Percentiles rank a stretch among this genome's conserved stretches.
phyloP scores from a whole-genome alignment of 768 basidiomycete genomes.

The Austroboletus festivus region DNA sequence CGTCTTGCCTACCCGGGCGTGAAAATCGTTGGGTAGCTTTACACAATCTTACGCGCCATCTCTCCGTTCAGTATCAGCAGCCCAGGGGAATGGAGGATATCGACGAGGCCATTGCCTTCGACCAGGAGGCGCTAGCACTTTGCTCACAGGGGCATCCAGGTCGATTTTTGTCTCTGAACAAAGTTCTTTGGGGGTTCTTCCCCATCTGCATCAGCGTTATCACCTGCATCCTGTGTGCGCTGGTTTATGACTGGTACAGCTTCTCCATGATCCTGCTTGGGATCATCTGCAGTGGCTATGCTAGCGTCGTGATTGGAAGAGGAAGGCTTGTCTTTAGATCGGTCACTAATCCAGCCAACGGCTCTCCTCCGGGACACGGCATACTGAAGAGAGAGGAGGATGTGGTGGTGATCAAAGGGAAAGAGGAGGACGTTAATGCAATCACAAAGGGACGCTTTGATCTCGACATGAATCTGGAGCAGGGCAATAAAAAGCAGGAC shows the following conservation, averaged over 20 bases:
- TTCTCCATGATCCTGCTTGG: conserved; percentile 28
- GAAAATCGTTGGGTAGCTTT: no score
- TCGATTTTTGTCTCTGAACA: no score
- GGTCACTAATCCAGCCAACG: conserved; percentile 13
- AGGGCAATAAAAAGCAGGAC: no score
- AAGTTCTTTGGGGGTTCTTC: conserved; percentile 9
- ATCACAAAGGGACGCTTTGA: conserved; percentile 12
- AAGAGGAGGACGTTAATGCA: conserved; percentile 19
- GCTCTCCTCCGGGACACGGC: conserved; percentile 25
- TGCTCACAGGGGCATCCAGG: no score
- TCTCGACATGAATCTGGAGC: no score
- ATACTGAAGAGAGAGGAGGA: background rate
- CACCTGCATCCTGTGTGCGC: conserved; percentile 15
- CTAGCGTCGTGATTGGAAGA: conserved; percentile 22
- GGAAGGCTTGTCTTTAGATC: conserved; percentile 13
- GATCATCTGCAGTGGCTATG: conserved; percentile 26
- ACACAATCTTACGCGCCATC: no score
- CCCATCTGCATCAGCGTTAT: conserved; percentile 19
- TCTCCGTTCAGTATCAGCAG: no score
- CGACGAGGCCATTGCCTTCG: no score
- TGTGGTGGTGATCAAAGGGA: no score
- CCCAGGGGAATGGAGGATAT: no score
- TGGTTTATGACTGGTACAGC: conserved; percentile 24
- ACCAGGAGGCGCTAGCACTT: no score
- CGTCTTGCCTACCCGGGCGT: no score